These are phyloP conservation scores for Pythium angustatum DNA, from an alignment of 352 stramenopile genomes.

Conservation along the genomic window DNA sequence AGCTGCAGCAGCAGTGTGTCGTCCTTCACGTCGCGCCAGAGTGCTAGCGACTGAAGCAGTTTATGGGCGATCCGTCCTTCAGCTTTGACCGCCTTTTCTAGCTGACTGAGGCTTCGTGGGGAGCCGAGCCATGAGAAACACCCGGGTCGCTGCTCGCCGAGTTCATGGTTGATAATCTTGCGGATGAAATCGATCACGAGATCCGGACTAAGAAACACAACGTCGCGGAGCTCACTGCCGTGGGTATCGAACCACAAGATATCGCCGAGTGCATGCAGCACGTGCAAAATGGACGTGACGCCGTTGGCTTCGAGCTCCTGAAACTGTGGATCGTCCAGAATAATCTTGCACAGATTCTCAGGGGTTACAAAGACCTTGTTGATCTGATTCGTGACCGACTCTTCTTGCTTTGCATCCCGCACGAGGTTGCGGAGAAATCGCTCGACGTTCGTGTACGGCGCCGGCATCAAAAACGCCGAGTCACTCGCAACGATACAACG, in stretches of 20 bases:
- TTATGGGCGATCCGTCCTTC: conserved; percentile 15
- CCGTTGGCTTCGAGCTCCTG: not conserved
- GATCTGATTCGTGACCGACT: not conserved
- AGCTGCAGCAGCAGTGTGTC: conserved; percentile 11
- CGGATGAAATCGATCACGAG: conserved; percentile 26
- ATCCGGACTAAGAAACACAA: conserved; percentile 8
- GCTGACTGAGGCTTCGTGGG: not conserved
- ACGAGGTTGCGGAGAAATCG: not conserved
- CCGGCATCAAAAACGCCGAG: conserved; percentile 11
- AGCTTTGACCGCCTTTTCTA: not conserved
- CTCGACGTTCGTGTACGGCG: not conserved
- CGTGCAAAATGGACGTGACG: not conserved
- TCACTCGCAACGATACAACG: not conserved
- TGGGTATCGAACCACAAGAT: conserved; percentile 8
- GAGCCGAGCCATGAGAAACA: not conserved
- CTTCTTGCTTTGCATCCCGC: not conserved
- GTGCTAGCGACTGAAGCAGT: not conserved
- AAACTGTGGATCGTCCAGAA: not conserved
- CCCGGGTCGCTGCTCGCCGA: too few species aligned
- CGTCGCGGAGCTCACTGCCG: not conserved
- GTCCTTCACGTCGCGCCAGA: conserved; percentile 12
- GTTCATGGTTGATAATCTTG: conserved; percentile 16
- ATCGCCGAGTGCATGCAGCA: conserved; percentile 15
- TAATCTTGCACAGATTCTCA: not conserved
- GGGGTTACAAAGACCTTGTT: not conserved